A percentile compares a stretch with the other conserved stretches of the same genome.
phyloP scores from a whole-genome alignment of 2,329 filamentous ascomycete genomes.

The Lachnum nothofagi region DNA sequence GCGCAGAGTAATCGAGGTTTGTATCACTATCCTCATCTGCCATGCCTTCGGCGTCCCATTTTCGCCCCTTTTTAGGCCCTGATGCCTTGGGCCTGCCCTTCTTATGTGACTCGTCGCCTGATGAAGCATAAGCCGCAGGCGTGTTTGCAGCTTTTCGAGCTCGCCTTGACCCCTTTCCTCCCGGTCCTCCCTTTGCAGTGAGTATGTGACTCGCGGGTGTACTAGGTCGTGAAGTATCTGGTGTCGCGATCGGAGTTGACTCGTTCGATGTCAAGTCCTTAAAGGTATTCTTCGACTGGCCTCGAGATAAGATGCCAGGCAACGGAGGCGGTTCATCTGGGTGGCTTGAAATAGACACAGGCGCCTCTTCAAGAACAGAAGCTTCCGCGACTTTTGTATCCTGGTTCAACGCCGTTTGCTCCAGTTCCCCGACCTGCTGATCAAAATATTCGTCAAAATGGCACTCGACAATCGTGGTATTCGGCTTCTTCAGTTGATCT shows the following conservation, averaged over 20 bases:
- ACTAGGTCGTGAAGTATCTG: slow-evolving; percentile 71
- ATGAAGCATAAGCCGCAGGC: slow-evolving; percentile 61
- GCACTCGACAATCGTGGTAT: slow-evolving; percentile 75
- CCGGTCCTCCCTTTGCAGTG: slow-evolving; percentile 68
- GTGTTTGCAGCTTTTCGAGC: slow-evolving; percentile 65
- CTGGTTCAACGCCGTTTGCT: slow-evolving; percentile 44
- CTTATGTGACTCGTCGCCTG: slow-evolving; percentile 71
- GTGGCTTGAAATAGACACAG: slow-evolving; percentile 17
- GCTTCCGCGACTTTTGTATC: slow-evolving; percentile 26
- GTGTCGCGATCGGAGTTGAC: slow-evolving; percentile 63
- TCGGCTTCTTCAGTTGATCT: slow-evolving; percentile 75
- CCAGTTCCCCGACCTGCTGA: slow-evolving; percentile 81
- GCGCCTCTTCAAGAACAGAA: slow-evolving; percentile 23
- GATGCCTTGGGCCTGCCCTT: slow-evolving; percentile 51
- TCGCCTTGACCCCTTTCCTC: slow-evolving; percentile 72
- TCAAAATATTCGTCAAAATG: slow-evolving; percentile 92
- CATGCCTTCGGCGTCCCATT: slow-evolving; percentile 85
- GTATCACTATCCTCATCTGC: slow-evolving; percentile 74
- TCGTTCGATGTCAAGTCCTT: slow-evolving; percentile 41
- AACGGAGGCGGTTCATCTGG: slow-evolving; percentile 48
- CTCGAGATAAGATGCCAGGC: slow-evolving; percentile 30
- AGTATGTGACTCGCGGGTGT: slow-evolving; percentile 69
- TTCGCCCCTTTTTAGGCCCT: slow-evolving; percentile 76
- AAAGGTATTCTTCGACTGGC: slow-evolving; percentile 27
- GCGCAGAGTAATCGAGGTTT: slow-evolving; percentile 83